Percentiles rank a stretch among this genome's conserved stretches.
Evolutionary conservation across 371 early-diverging fungal species (phyloP).

Genomic region (Massospora cicadina): DNA sequence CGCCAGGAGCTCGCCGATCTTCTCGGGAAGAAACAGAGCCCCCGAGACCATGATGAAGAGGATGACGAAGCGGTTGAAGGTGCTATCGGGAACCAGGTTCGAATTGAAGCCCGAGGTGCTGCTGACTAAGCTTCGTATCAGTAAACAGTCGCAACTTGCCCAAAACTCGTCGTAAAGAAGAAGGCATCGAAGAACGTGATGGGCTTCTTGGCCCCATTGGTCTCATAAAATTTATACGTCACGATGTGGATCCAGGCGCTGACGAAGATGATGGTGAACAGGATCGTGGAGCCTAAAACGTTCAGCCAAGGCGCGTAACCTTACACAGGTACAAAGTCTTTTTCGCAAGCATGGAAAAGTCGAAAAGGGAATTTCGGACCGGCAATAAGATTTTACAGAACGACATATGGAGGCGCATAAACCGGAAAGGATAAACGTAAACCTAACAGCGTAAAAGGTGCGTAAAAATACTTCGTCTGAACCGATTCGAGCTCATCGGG

Average conservation of each 20-base stretch:
- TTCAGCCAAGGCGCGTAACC: too few species aligned
- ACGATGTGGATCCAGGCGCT: slow-evolving; percentile 39
- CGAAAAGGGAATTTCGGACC: slow-evolving; percentile 28
- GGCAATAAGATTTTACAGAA: slow-evolving; percentile 25
- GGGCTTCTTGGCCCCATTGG: slow-evolving; percentile 19
- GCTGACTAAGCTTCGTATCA: slow-evolving; percentile 10
- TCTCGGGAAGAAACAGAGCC: slow-evolving; percentile 41
- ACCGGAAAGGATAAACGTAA: slow-evolving; percentile 43
- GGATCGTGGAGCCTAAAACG: slow-evolving; percentile 19
- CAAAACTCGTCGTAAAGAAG: slow-evolving; percentile 33
- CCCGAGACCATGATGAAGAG: slow-evolving; percentile 47
- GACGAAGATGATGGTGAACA: slow-evolving; percentile 37
- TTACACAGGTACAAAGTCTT: slow-evolving; percentile 26
- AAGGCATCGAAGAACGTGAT: slow-evolving; percentile 43
- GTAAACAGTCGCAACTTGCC: neutral
- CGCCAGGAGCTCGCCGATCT: slow-evolving; percentile 36
- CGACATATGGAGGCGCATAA: slow-evolving; percentile 35
- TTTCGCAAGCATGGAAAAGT: slow-evolving; percentile 27
- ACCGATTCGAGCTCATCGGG: too few species aligned
- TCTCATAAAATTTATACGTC: slow-evolving; percentile 19
- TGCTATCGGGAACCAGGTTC: slow-evolving; percentile 34
- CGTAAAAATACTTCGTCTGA: too few species aligned
- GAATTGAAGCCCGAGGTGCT: slow-evolving; percentile 35
- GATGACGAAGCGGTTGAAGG: slow-evolving; percentile 32
- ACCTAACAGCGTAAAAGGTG: slow-evolving; percentile 14